Evolutionary conservation across 228 moss, liverwort and hornwort genomes (phyloP).

Genomic region (Sphagnum magellanicum): DNA sequence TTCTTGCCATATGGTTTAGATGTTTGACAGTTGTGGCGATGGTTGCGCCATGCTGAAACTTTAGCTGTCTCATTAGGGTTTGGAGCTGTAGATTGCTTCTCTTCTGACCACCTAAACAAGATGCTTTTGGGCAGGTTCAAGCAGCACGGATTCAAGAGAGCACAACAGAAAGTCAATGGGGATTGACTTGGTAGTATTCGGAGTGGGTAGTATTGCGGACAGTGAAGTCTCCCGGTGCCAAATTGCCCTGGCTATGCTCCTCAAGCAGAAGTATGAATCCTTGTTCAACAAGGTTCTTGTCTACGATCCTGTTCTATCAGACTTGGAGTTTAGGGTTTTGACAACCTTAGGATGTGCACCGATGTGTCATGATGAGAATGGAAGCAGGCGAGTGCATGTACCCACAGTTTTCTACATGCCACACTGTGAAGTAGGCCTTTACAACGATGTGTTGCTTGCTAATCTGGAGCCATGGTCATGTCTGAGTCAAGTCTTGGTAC

Average conservation of each 20-base stretch:
- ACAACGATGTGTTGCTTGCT: conserved; percentile 61
- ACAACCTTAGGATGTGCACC: conserved; percentile 47
- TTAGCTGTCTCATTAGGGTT: no score
- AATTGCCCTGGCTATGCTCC: conserved; percentile 72
- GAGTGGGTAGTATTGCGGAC: conserved; percentile 74
- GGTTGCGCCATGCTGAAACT: no score
- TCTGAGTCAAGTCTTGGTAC: conserved; percentile 46
- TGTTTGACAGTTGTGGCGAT: not conserved
- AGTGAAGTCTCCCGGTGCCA: conserved; percentile 91
- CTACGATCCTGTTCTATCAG: conserved; percentile 73
- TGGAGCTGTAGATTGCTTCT: not conserved
- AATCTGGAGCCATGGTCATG: conserved; percentile 44
- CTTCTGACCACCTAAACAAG: no score
- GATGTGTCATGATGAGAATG: conserved; percentile 54
- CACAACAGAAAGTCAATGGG: conserved; percentile 8
- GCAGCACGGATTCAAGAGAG: not conserved
- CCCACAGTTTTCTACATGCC: conserved; percentile 94
- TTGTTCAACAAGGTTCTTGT: conserved; percentile 39
- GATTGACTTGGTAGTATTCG: conserved; percentile 68
- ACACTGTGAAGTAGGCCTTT: conserved; percentile 79
- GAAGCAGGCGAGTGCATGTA: conserved; percentile 35
- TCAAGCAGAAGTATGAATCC: conserved; percentile 33
- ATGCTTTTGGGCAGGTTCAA: not conserved
- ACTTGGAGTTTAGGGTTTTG: conserved; percentile 58
- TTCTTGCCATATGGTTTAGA: not conserved